phyloP scores from a whole-genome alignment of 495 filamentous ascomycete species.

The Extremus antarcticus region DNA sequence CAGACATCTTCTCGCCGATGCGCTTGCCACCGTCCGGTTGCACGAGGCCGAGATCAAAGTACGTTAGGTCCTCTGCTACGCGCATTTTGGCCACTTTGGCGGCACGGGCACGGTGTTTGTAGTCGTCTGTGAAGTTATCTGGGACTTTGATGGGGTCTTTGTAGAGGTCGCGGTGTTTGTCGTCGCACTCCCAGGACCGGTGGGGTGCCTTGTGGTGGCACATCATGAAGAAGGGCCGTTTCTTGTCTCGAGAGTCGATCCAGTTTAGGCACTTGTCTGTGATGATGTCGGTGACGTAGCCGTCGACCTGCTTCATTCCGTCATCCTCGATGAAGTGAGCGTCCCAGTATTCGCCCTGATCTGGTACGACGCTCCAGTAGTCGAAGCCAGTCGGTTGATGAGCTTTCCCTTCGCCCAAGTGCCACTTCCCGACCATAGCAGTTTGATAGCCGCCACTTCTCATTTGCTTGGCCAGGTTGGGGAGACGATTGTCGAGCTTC shows the following conservation, averaged over 20 bases:
- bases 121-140: slow-evolving; percentile 37
- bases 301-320: slow-evolving; percentile 17
- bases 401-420: slow-evolving; percentile 32
- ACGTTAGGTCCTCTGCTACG: slow-evolving; percentile 35
- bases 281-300: slow-evolving; percentile 38
- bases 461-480: slow-evolving; percentile 36
- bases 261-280: slow-evolving; percentile 34
- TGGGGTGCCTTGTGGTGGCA: slow-evolving; percentile 40
- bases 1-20: slow-evolving; percentile 27
- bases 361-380: slow-evolving; percentile 31
- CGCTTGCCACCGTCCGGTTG: slow-evolving; percentile 32
- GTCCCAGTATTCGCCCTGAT: slow-evolving; percentile 36
- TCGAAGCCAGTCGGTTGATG: slow-evolving; percentile 38
- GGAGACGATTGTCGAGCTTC: slow-evolving; percentile 35
- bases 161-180: slow-evolving; percentile 33
- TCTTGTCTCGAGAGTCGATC: slow-evolving; percentile 25
- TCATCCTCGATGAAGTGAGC: slow-evolving; percentile 30
- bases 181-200: slow-evolving; percentile 35
- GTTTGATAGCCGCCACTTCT: slow-evolving; percentile 34
- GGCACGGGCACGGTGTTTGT: slow-evolving; percentile 36
- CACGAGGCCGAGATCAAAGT: slow-evolving; percentile 34
- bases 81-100: slow-evolving; percentile 35
- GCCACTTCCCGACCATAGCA: slow-evolving; percentile 39
- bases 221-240: slow-evolving; percentile 39
- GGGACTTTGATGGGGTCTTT: slow-evolving; percentile 31